These are phyloP conservation scores for Hyaloraphidium curvatum DNA, from an alignment of 192 early-diverging fungal species.

Conservation along the genomic window DNA sequence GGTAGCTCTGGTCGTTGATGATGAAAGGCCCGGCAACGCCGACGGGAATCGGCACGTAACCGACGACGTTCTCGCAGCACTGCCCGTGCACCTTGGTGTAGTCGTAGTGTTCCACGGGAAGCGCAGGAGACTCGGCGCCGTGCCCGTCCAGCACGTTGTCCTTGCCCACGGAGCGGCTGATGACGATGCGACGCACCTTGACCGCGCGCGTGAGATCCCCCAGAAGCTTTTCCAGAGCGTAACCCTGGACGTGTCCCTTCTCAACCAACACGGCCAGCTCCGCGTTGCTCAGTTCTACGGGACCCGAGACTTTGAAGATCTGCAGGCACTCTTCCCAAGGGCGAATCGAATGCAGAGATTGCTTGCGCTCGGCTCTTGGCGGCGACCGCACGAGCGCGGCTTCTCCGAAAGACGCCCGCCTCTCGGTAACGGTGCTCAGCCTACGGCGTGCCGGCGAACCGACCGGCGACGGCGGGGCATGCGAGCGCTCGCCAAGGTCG, in stretches of 20 bases:
- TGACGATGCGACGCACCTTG: slow-evolving; percentile 52
- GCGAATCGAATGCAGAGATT: no score
- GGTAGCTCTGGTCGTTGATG: slow-evolving; percentile 59
- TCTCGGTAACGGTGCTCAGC: no score
- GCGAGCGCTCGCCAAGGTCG: no score
- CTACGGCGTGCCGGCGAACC: no score
- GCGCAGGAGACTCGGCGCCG: slow-evolving; percentile 20
- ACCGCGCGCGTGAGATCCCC: slow-evolving; percentile 67
- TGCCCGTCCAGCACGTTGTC: background rate
- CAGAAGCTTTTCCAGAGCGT: slow-evolving; percentile 77
- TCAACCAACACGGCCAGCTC: slow-evolving; percentile 54
- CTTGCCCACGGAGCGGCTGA: slow-evolving; percentile 27
- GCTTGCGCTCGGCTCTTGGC: no score
- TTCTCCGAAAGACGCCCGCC: no score
- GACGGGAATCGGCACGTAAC: slow-evolving; percentile 77
- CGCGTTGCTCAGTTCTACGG: slow-evolving; percentile 38
- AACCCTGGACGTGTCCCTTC: slow-evolving; percentile 49
- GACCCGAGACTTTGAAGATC: slow-evolving; percentile 7
- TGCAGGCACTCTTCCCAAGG: slow-evolving; percentile 18
- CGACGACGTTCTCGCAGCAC: slow-evolving; percentile 93
- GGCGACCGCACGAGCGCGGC: slow-evolving; percentile 15
- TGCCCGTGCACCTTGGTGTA: slow-evolving; percentile 73
- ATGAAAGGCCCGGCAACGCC: slow-evolving; percentile 77
- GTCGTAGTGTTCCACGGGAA: slow-evolving; percentile 74
- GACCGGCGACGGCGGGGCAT: no score